A percentile compares a stretch with the other conserved stretches of the same genome.
phyloP scores from a whole-genome alignment of 179 eudicot genomes.

The Silene coronaria region DNA sequence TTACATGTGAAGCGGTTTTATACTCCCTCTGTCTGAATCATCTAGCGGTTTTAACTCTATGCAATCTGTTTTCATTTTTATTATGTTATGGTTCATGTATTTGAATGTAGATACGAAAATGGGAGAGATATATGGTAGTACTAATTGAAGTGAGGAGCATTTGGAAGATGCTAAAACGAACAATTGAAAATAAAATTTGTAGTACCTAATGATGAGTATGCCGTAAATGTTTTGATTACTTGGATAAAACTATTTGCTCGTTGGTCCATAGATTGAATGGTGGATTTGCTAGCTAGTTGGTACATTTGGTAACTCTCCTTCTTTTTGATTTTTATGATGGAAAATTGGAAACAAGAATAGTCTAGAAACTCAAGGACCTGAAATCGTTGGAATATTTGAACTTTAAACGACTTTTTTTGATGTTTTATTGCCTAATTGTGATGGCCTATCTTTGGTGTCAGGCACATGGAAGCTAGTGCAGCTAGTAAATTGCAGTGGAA shows the following conservation, averaged over 20 bases:
- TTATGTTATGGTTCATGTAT: neutral
- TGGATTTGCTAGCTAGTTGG: neutral
- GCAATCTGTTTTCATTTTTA: neutral
- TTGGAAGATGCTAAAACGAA: neutral
- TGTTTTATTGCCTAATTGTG: neutral
- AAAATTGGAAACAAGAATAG: neutral
- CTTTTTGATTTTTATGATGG: neutral
- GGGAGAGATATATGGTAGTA: too few relatives aligned
- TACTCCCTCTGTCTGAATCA: neutral
- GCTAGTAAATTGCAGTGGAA: slow-evolving; percentile 41
- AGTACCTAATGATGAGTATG: neutral
- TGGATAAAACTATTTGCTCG: too few relatives aligned
- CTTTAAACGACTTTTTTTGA: neutral
- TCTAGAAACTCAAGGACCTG: neutral
- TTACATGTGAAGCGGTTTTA: neutral
- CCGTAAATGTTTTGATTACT: neutral
- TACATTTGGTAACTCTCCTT: neutral
- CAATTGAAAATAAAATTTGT: neutral
- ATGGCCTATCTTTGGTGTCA: slow-evolving; percentile 21
- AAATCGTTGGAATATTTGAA: neutral
- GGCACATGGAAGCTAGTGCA: slow-evolving; percentile 48
- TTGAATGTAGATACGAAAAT: neutral
- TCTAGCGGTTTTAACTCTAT: neutral
- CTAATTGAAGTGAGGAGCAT: neutral
- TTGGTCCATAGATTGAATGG: neutral